Base-by-base conservation (phyloP, 441 rosid species). In the Pelargonium australe region DNA sequence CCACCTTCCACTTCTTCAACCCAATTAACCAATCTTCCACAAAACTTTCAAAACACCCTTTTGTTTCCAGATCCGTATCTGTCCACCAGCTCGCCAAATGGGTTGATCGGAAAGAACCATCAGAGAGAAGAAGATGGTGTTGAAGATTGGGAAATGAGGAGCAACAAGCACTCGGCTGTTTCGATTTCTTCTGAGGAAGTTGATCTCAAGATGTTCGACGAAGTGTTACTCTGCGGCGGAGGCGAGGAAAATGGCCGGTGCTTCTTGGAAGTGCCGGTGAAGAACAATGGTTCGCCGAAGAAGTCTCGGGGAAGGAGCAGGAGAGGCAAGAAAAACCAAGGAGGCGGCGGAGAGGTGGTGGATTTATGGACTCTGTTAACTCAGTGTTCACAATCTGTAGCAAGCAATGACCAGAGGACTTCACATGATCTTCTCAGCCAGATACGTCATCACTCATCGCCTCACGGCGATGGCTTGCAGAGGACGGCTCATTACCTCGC, bases 321-420 rank as follows among this genome's bases (percentile, higher is more conserved):
- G 23, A 16, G 61, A 14, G 61, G 23, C 61, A 55, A 16, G 23
- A 55, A 16, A 55, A 55, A 6, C 58, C 37, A 31, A 31, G 37
- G 37, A 2, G 58, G 61, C 4, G 62, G 25, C 11, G 61, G 61
- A 57, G 62, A 57, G 9, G 17, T 57, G 11, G 91, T 94, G 17
- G 97, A 94, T 79, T 76, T 89, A 76, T 12, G 86, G 73, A 83
- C 85, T 68, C 82, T 91, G 0, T 73, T 94, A 53, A 83, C 77
- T 72, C 87, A 85, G 51, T 91, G 96, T 68, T 97, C 97, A 3
- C 97, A 94, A 79, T 79, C 96, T 31, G 89, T 88, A 44, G 80
- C 94, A 11, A 86, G 74, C 63, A 82, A 80, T 64, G 97, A 94
- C 68, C 90, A 86, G 28, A 79, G 83, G 43, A 83, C 83, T 51